A percentile compares a stretch with the other conserved stretches of the same genome.
phyloP scores from a whole-genome alignment of 2,329 filamentous ascomycete genomes.

The Hypoxylon sp. region DNA sequence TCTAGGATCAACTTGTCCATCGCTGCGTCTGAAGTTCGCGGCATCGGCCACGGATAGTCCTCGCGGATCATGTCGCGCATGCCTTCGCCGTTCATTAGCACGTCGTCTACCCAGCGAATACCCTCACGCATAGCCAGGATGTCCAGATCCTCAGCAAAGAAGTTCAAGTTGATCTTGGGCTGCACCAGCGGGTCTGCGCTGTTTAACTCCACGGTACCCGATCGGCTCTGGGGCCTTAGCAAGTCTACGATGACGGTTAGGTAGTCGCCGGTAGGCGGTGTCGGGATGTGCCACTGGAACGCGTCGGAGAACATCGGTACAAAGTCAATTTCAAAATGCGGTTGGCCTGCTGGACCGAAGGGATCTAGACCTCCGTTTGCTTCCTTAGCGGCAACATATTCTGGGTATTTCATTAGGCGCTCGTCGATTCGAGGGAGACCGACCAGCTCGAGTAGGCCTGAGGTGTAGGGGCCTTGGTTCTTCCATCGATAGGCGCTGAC shows the following conservation, averaged over 20 bases:
- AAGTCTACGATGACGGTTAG: constrained; percentile 70
- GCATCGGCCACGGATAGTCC: constrained; percentile 74
- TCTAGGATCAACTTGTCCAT: constrained; percentile 72
- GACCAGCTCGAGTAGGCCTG: constrained; percentile 64
- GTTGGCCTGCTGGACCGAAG: constrained; percentile 69
- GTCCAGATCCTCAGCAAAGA: constrained; percentile 68
- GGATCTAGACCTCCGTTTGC: constrained; percentile 65
- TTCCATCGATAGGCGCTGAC: constrained; percentile 56
- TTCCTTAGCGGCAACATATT: constrained; percentile 62
- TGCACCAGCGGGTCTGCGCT: constrained; percentile 70
- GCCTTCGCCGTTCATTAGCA: constrained; percentile 69
- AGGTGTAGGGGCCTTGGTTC: constrained; percentile 59
- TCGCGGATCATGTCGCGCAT: constrained; percentile 67
- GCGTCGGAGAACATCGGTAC: constrained; percentile 68
- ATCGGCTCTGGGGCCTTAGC: constrained; percentile 58
- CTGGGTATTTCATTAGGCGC: constrained; percentile 63
- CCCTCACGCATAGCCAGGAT: constrained; percentile 72
- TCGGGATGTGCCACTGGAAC: constrained; percentile 65
- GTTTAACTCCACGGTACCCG: constrained; percentile 69
- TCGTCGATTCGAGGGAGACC: constrained; percentile 71
- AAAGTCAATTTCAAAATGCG: constrained; percentile 75
- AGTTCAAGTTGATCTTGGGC: constrained; percentile 73
- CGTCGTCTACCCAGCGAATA: constrained; percentile 68
- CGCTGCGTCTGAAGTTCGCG: constrained; percentile 66
- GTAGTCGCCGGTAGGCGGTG: constrained; percentile 62